phyloP scores from a whole-genome alignment of 345 rosid species.

The Syzygium aromaticum region DNA sequence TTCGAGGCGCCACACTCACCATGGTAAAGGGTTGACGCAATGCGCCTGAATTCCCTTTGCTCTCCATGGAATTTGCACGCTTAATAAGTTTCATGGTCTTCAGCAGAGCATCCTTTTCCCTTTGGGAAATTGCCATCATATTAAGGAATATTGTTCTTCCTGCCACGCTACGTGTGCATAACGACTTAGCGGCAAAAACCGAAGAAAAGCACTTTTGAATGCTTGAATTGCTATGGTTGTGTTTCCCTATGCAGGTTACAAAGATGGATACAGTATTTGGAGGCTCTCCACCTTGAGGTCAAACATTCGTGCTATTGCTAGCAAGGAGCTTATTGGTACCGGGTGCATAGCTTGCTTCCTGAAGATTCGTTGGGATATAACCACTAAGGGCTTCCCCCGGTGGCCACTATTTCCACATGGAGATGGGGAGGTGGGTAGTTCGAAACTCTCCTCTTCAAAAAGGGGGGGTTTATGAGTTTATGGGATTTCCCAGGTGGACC shows the following conservation, averaged over 20 bases:
- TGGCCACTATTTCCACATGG: too few species aligned
- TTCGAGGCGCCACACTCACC: neutral
- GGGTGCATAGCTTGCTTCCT: neutral
- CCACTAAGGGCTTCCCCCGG: too few species aligned
- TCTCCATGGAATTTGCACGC: neutral
- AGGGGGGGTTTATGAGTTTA: too few species aligned
- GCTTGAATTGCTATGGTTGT: neutral
- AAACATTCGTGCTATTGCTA: neutral
- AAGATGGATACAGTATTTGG: too few species aligned
- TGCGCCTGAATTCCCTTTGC: neutral
- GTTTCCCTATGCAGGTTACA: neutral
- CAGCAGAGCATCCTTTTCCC: neutral
- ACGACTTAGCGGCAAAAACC: neutral
- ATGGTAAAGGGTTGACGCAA: neutral
- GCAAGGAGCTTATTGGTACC: neutral
- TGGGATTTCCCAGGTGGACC: too few species aligned
- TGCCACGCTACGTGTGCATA: neutral
- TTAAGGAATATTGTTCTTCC: neutral
- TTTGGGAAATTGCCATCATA: neutral
- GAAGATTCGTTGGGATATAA: neutral
- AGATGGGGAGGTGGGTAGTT: too few species aligned
- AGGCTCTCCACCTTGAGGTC: neutral
- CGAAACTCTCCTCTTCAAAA: too few species aligned
- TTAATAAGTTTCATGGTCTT: neutral
- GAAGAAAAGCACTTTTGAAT: neutral